Evolutionary conservation across 106 monocot species (phyloP).

Genomic region (Dendrobium chrysotoxum): DNA sequence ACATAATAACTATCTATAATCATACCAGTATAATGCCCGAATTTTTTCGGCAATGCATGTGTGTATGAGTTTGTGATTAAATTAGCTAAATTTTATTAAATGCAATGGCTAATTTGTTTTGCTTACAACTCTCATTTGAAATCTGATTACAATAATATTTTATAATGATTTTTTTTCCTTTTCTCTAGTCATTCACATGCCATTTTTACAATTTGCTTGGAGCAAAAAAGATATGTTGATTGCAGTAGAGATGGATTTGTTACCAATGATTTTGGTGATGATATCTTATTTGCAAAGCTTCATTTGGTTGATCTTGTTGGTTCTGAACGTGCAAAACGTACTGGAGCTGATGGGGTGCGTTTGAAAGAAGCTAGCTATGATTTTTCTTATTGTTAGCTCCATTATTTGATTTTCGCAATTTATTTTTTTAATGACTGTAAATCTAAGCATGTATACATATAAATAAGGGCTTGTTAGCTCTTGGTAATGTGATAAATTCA

Average conservation of each 20-base stretch:
- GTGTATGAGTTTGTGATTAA: no score
- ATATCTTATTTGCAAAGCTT: slow-evolving; percentile 74
- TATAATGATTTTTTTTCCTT: not conserved
- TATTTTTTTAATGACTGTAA: not conserved
- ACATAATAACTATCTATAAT: not conserved
- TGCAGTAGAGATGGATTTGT: slow-evolving; percentile 6
- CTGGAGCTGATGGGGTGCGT: slow-evolving; percentile 86
- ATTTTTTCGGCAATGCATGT: no score
- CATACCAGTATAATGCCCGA: no score
- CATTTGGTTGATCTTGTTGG: slow-evolving; percentile 98
- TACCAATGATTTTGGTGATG: slow-evolving; percentile 47
- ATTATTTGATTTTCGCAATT: slow-evolving; percentile 1
- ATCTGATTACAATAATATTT: not conserved
- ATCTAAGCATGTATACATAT: slow-evolving; percentile 75
- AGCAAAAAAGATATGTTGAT: slow-evolving; percentile 54
- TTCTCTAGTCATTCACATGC: slow-evolving; percentile 92
- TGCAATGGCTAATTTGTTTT: not conserved
- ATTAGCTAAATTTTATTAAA: no score
- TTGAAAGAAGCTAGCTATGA: slow-evolving; percentile 76
- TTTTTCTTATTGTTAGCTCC: not conserved
- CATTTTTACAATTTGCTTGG: slow-evolving; percentile 89
- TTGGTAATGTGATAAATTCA: slow-evolving; percentile 98
- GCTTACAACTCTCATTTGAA: not conserved
- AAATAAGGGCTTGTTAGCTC: slow-evolving; percentile 78
- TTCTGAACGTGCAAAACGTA: slow-evolving; percentile 95